These are phyloP conservation scores for rapeseed (Brassica napus) DNA, from an alignment of 345 rosid genomes.

Conservation along the genomic window Da-Ae NC_063436.1:17802501-17803000, in stretches of 20 bases:
- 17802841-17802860: slow-evolving; percentile 37
- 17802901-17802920: slow-evolving; percentile 16
- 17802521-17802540: too few species aligned
- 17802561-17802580: slow-evolving; percentile 95
- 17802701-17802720: slow-evolving; percentile 68
- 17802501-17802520: slow-evolving; percentile 3
- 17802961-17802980: slow-evolving; percentile 31
- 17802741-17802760: slow-evolving; percentile 42
- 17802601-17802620: slow-evolving; percentile 97
- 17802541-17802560: slow-evolving; percentile 54
- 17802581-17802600: slow-evolving; percentile 94
- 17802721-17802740: slow-evolving; percentile 39
- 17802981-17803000: slow-evolving; percentile 32
- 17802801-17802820: slow-evolving; percentile 36
- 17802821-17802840: slow-evolving; percentile 15
- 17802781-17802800: slow-evolving; percentile 32
- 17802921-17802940: slow-evolving; percentile 37
- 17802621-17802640: slow-evolving; percentile 89
- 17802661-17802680: slow-evolving; percentile 72
- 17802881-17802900: slow-evolving; percentile 29
- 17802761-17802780: slow-evolving; percentile 29
- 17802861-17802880: slow-evolving; percentile 31
- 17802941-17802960: slow-evolving; percentile 19
- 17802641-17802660: slow-evolving; percentile 81
- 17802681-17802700: slow-evolving; percentile 92